Percentiles rank a stretch among this genome's conserved stretches.
Evolutionary conservation across 768 basidiomycete species (phyloP).

Genomic region (Phlegmacium glaucopus): DNA sequence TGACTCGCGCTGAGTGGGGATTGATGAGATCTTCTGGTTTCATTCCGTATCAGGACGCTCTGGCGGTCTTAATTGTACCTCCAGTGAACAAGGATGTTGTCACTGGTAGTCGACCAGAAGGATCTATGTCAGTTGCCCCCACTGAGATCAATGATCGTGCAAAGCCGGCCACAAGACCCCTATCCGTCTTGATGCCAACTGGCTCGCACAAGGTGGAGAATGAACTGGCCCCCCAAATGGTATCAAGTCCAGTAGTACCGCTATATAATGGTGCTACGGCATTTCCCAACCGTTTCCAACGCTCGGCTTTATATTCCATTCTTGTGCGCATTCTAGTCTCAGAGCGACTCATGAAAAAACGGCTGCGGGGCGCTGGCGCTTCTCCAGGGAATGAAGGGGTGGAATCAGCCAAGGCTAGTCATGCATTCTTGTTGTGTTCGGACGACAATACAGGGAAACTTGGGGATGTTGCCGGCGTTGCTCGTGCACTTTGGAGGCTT

Average conservation of each 20-base stretch:
- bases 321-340: constrained; percentile 45
- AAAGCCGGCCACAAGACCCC: constrained; percentile 19
- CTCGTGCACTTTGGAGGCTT: constrained; percentile 75
- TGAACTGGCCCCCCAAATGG: constrained; percentile 12
- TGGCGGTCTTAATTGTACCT: constrained; percentile 69
- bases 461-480: constrained; percentile 61
- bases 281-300: constrained; percentile 61
- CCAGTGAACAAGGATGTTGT: constrained; percentile 54
- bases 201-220: constrained; percentile 2
- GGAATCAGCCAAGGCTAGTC: constrained; percentile 43
- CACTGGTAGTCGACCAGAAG: constrained; percentile 40
- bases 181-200: constrained; percentile 29
- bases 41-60: constrained; percentile 49
- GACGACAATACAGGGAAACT: constrained; percentile 43
- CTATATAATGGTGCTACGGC: constrained; percentile 63
- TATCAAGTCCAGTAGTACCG: constrained; percentile 42
- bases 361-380: constrained; percentile 4
- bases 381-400: not conserved
- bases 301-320: constrained; percentile 51
- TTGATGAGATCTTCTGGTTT: constrained; percentile 41
- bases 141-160: constrained; percentile 17
- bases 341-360: constrained; percentile 34
- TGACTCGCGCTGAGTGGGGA: constrained; percentile 62
- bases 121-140: constrained; percentile 35
- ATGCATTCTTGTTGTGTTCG: constrained; percentile 66